Percentiles rank a stretch among this genome's conserved stretches.
phyloP scores from a whole-genome alignment of 2,329 filamentous ascomycete genomes.

The Exophiala aquamarina region DNA sequence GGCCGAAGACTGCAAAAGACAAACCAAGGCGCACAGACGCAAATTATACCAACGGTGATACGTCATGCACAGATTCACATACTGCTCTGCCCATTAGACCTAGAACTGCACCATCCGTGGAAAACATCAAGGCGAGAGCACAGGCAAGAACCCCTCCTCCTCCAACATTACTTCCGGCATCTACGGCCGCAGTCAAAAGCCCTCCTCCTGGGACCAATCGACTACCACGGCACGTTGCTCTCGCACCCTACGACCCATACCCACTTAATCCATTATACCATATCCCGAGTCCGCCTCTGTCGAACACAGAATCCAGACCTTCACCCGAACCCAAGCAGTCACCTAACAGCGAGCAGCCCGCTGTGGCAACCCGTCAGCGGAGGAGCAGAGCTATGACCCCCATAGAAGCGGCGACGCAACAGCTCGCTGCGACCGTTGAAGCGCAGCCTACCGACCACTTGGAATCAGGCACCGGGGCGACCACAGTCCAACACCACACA shows the following conservation, averaged over 20 bases:
- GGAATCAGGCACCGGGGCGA: conserved; percentile 17
- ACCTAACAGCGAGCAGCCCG: too few species aligned
- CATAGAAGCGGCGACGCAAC: too few species aligned
- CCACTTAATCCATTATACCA: conserved; percentile 21
- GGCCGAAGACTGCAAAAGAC: conserved; percentile 3
- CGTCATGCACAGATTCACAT: neutral
- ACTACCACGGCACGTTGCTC: conserved; percentile 17
- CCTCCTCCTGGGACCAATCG: neutral
- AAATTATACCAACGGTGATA: neutral
- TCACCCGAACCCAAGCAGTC: conserved; percentile 2
- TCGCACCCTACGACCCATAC: conserved; percentile 22
- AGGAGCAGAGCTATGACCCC: too few species aligned
- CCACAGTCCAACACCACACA: conserved; percentile 16
- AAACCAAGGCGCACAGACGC: conserved; percentile 1
- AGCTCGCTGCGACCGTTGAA: too few species aligned
- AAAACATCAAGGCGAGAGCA: neutral
- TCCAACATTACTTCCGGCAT: conserved; percentile 1
- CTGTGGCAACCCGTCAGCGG: too few species aligned
- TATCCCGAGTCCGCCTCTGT: conserved; percentile 12
- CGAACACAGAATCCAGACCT: neutral
- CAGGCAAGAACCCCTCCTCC: conserved; percentile 8
- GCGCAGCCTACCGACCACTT: neutral
- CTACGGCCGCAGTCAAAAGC: conserved; percentile 1
- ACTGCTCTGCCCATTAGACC: conserved; percentile 7
- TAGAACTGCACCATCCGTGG: conserved; percentile 3